Percentiles rank a stretch among this genome's conserved stretches.
Evolutionary conservation across 2,329 filamentous ascomycete species (phyloP).

Genomic region (Thelonectria blattea): DNA sequence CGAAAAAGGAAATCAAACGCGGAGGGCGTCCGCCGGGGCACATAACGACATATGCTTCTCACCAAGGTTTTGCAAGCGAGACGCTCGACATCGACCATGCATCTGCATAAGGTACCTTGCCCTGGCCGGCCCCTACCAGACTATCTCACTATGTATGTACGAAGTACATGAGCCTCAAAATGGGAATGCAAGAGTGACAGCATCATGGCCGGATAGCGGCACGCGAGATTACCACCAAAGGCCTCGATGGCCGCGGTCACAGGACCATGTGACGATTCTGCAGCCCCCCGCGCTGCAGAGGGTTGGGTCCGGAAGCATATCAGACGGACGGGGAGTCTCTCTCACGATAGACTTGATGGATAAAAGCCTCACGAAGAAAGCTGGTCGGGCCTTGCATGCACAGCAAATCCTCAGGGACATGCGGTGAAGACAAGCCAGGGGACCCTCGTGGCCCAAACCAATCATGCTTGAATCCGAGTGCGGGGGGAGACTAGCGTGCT

Average conservation of each 20-base stretch:
- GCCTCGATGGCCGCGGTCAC: not conserved
- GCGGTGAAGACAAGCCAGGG: conserved; percentile 33
- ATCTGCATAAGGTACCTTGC: conserved; percentile 17
- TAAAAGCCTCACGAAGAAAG: conserved; percentile 32
- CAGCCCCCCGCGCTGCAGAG: conserved; percentile 20
- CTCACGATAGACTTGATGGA: conserved; percentile 16
- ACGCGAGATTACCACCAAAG: conserved; percentile 17
- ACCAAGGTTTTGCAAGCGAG: conserved; percentile 9
- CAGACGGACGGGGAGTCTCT: conserved; percentile 3
- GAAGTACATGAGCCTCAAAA: conserved; percentile 2
- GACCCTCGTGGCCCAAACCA: conserved; percentile 27
- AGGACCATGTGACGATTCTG: conserved; percentile 22
- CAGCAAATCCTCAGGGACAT: conserved; percentile 29
- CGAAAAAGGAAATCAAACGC: conserved; percentile 11
- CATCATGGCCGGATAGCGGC: conserved; percentile 3
- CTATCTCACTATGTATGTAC: not conserved
- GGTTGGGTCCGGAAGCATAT: conserved; percentile 12
- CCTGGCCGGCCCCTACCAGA: conserved; percentile 1
- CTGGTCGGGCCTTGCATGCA: conserved; percentile 21
- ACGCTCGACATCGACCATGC: conserved; percentile 22
- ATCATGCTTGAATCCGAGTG: conserved; percentile 30
- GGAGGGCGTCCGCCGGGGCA: conserved; percentile 9
- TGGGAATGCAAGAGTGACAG: not conserved
- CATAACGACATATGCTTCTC: conserved; percentile 12
- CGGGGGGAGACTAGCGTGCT: conserved; percentile 31